Evolutionary conservation across 192 early-diverging fungal genomes (phyloP).

Genomic region (Entrophospora sp.): DNA sequence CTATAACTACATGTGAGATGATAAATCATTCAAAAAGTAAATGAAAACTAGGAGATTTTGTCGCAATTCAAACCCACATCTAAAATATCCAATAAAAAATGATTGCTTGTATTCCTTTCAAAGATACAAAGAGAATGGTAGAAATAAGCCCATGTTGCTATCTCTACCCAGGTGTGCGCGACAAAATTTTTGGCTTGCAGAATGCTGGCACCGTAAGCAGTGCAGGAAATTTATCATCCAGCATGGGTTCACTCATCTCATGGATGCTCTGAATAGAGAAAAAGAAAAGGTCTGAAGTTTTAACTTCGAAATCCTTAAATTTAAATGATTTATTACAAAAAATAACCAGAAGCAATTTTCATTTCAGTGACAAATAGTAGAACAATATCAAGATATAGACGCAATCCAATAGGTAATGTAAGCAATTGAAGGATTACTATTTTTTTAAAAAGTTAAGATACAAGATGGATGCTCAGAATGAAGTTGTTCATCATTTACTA

Average conservation of each 20-base stretch:
- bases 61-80: not conserved
- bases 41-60: not conserved
- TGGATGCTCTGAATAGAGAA: no score
- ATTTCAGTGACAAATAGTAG: no score
- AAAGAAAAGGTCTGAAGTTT: no score
- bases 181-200: not conserved
- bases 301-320: no score
- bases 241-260: no score
- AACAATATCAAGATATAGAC: no score
- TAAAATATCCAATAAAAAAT: slow-evolving; percentile 7
- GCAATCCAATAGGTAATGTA: no score
- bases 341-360: no score
- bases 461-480: not conserved
- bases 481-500: not conserved
- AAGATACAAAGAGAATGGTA: not conserved
- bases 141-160: not conserved
- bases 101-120: not conserved
- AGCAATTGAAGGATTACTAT: no score
- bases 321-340: no score
- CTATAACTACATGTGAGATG: slow-evolving; percentile 3
- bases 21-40: slow-evolving; percentile 1
- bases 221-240: not conserved
- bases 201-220: not conserved
- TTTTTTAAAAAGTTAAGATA: not conserved
- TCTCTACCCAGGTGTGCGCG: not conserved